Percentiles rank a stretch among this genome's conserved stretches.
phyloP scores from a whole-genome alignment of 192 early-diverging fungal species.

The Coemansia sp. region DNA sequence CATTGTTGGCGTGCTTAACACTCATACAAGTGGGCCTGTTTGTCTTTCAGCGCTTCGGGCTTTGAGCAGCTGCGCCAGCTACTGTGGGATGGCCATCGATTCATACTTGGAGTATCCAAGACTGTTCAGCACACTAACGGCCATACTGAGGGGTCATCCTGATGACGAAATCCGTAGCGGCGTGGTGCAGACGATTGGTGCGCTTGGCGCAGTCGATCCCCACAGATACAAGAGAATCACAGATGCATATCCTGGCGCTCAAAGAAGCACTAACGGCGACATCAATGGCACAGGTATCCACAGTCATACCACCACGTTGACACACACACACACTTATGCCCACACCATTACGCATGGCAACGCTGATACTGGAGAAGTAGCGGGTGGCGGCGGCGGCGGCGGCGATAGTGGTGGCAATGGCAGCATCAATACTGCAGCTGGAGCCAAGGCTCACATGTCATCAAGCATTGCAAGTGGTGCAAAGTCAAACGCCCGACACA shows the following conservation, averaged over 20 bases:
- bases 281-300: neutral
- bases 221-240: slow-evolving; percentile 59
- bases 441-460: neutral
- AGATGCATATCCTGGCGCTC: neutral
- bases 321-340: too few relatives aligned
- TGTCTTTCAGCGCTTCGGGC: slow-evolving; percentile 86
- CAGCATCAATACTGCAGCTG: neutral
- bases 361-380: neutral
- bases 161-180: slow-evolving; percentile 69
- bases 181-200: slow-evolving; percentile 88
- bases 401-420: neutral
- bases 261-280: neutral
- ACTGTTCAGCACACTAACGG: slow-evolving; percentile 74
- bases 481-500: neutral
- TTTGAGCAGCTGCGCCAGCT: slow-evolving; percentile 79
- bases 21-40: slow-evolving; percentile 80
- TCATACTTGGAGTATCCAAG: slow-evolving; percentile 89
- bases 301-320: too few relatives aligned
- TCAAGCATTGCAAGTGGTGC: neutral
- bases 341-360: neutral
- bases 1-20: slow-evolving; percentile 87
- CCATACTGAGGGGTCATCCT: slow-evolving; percentile 82
- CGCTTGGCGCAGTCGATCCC: slow-evolving; percentile 93
- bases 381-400: neutral
- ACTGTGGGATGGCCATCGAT: slow-evolving; percentile 84